phyloP scores from a whole-genome alignment of 192 early-diverging fungal species.

The Coemansia sp. region DNA sequence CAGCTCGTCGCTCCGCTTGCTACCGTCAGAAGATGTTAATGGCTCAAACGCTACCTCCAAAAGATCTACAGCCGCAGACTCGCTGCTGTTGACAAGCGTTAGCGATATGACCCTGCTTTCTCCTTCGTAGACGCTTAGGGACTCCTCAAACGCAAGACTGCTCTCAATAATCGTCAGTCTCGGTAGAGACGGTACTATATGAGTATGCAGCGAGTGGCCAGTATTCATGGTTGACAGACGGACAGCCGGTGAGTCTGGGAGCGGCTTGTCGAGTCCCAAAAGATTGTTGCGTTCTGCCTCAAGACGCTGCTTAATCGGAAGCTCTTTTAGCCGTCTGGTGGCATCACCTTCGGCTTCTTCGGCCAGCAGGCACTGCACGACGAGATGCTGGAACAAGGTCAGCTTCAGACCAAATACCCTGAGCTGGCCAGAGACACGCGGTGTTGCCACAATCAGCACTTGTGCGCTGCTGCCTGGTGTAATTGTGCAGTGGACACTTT shows the following conservation, averaged over 20 bases:
- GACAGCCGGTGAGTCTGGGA: background rate
- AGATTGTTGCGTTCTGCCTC: conserved; percentile 34
- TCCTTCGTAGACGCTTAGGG: conserved; percentile 45
- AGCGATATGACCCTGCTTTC: conserved; percentile 27
- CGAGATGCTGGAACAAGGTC: conserved; percentile 36
- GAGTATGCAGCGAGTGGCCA: conserved; percentile 16
- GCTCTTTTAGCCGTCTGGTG: conserved; percentile 16
- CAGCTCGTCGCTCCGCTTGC: conserved; percentile 10
- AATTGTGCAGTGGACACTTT: conserved; percentile 14
- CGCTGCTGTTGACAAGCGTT: conserved; percentile 31
- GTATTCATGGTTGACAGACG: conserved; percentile 32
- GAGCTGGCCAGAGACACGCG: conserved; percentile 22
- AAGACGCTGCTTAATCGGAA: conserved; percentile 29
- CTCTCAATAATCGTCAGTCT: conserved; percentile 20
- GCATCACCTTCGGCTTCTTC: conserved; percentile 25
- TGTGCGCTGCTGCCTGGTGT: conserved; percentile 26
- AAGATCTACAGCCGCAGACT: conserved; percentile 9
- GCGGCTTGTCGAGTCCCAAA: conserved; percentile 12
- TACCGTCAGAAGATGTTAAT: background rate
- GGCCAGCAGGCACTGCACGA: conserved; percentile 24
- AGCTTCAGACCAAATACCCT: conserved; percentile 23
- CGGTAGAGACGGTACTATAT: conserved; percentile 31
- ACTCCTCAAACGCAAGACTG: conserved; percentile 21
- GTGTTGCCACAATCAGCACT: conserved; percentile 27
- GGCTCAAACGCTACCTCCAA: conserved; percentile 41